Conservation (phyloP, 345 rosid species). For the Aurinia saxatilis region DNA sequence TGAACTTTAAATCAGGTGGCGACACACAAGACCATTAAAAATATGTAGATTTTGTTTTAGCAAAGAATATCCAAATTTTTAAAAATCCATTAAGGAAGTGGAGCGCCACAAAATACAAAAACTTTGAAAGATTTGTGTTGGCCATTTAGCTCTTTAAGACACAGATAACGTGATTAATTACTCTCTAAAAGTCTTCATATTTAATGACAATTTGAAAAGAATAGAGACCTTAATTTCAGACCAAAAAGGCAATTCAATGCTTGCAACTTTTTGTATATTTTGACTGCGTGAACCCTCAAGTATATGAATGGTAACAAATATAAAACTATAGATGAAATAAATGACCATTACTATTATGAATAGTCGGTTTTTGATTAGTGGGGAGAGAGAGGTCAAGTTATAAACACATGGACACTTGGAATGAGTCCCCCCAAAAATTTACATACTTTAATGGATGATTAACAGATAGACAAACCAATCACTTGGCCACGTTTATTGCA, state of each 20-base stretch:
- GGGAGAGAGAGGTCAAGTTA: slow-evolving; percentile 12
- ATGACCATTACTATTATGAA: slow-evolving; percentile 17
- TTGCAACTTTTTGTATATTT: background rate
- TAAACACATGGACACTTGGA: slow-evolving; percentile 25
- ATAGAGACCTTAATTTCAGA: background rate
- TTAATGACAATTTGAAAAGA: background rate
- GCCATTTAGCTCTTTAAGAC: slow-evolving; percentile 6
- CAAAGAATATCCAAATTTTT: background rate
- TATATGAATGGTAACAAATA: background rate
- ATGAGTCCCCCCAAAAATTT: slow-evolving; percentile 3
- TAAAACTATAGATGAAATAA: background rate
- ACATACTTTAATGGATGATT: slow-evolving; percentile 2
- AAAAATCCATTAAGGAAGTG: slow-evolving; percentile 19
- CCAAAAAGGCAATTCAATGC: background rate
- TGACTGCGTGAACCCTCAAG: slow-evolving; percentile 7
- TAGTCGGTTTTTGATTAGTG: slow-evolving; percentile 23
- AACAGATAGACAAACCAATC: slow-evolving; percentile 27
- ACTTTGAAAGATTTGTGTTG: background rate
- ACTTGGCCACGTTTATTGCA: slow-evolving; percentile 28
- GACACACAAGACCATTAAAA: background rate
- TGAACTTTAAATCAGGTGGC: background rate
- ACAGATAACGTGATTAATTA: background rate
- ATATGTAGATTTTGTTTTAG: background rate
- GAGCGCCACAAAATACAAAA: slow-evolving; percentile 20
- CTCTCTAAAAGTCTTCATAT: background rate